Evolutionary conservation across 208 protist genomes (phyloP).

Genomic region (Leishmania amazonensis): DNA sequence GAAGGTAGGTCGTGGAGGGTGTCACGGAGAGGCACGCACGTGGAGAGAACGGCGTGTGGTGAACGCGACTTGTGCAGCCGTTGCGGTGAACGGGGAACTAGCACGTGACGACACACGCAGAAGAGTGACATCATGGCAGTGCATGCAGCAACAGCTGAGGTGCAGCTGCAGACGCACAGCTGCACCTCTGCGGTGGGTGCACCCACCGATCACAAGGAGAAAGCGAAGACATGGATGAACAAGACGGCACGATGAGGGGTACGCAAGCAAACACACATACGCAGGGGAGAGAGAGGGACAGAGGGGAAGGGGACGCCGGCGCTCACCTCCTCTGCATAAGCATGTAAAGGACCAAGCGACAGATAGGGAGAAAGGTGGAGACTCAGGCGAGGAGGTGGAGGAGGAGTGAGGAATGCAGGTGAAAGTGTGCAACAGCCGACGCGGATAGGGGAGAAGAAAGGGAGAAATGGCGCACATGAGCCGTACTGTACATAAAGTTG

Average conservation of each 20-base stretch:
- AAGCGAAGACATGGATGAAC: neutral
- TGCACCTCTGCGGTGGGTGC: neutral
- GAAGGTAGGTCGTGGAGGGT: neutral
- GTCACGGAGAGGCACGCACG: neutral
- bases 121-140: neutral
- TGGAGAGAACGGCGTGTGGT: neutral
- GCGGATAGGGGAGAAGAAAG: neutral
- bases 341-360: neutral
- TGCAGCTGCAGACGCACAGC: neutral
- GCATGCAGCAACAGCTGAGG: neutral
- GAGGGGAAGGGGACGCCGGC: neutral
- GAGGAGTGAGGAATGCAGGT: neutral
- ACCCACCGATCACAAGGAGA: neutral
- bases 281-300: neutral
- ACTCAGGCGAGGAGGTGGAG: neutral
- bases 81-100: neutral
- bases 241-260: neutral
- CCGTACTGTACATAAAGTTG: conserved; percentile 5
- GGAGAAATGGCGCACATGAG: neutral
- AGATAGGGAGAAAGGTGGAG: neutral
- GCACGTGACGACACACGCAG: neutral
- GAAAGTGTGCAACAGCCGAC: neutral
- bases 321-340: neutral
- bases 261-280: neutral
- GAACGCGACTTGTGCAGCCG: neutral